Percentiles rank a stretch among this genome's conserved stretches.
Conservation (phyloP, 2,329 filamentous ascomycete genomes). For the Trichoderma sp. region DNA sequence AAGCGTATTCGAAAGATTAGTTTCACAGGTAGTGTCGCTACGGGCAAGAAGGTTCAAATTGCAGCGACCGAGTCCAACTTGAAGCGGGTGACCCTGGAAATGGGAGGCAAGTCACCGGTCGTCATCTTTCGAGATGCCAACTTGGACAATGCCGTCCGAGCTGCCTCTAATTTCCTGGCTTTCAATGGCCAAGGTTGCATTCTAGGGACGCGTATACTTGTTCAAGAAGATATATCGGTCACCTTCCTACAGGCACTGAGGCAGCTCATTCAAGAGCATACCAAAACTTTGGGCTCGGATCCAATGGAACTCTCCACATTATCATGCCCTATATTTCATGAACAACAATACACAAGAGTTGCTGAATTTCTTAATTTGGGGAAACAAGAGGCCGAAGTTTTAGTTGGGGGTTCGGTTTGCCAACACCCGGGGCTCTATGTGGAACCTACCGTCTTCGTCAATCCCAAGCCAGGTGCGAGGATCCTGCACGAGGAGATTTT, state of each 20-base stretch:
- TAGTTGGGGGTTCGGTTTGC: background rate
- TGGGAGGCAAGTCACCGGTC: background rate
- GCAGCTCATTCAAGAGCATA: background rate
- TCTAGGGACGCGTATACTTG: background rate
- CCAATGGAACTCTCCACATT: background rate
- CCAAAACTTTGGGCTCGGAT: background rate
- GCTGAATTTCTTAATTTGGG: background rate
- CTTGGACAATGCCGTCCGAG: background rate
- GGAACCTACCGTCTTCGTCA: background rate
- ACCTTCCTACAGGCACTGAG: background rate
- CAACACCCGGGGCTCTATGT: background rate
- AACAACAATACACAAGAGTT: background rate
- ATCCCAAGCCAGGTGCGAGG: background rate
- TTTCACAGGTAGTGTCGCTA: background rate
- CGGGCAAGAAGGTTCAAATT: background rate
- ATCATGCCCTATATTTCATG: background rate
- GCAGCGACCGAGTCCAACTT: background rate
- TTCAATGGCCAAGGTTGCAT: background rate
- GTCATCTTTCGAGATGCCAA: background rate
- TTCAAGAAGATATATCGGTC: background rate
- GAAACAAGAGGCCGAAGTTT: background rate
- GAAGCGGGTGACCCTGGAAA: background rate
- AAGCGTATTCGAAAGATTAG: background rate
- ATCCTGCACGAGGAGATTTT: background rate
- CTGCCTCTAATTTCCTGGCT: background rate